Base-by-base conservation (phyloP, 768 basidiomycete species). In the Amyloporia xantha region DNA sequence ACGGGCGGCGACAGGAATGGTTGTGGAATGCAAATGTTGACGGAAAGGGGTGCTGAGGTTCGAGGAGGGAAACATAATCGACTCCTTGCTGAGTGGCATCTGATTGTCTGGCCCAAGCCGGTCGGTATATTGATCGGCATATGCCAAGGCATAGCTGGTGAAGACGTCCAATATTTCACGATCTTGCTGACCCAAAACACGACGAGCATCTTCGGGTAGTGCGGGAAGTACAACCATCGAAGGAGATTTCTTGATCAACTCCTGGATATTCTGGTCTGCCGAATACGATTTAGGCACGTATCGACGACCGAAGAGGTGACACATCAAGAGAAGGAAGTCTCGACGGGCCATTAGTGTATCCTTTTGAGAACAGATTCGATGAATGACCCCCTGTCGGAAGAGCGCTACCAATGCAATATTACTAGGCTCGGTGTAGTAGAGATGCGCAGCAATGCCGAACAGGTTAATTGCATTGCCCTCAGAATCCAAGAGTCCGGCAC, bases 371-470 rank as follows among this genome's bases (percentile, higher is more conserved):
- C 82, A 82, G 26, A 86, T 73, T 0, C 65, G 54, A 59, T 86
- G 85, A 9, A 87, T 47, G 41, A 77, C 71, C 6, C 84, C 84
- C 3, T 66, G 66, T 28, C 76, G 76, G 37, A 86, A 63, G 13
- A 87, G 69, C 1, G 71, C 59, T 10, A 82, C 75, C 2, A 86
- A 63, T 0, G 84, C 84, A 33, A 87, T 70, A 62, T 86, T 86
- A 65, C 75, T 77, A 1, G 85, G 84, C 60, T 87, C 84, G 1
- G 78, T 77, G 56, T 82, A 80, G 68, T 80, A 80, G 25, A 82
- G 65, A 52, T 77, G 79, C 1, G 77, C 68, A 0, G 76, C 75
- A 10, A 81, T 65, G 0, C 71, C 74, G 50, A 75, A 78, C 5
- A 82, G 63, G 51, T 82, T 77, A 56, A 82, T 71, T 0, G 81